These are phyloP conservation scores for Ambrosia artemisiifolia DNA, from an alignment of 129 eudicot species.

Conservation along the genomic window DNA sequence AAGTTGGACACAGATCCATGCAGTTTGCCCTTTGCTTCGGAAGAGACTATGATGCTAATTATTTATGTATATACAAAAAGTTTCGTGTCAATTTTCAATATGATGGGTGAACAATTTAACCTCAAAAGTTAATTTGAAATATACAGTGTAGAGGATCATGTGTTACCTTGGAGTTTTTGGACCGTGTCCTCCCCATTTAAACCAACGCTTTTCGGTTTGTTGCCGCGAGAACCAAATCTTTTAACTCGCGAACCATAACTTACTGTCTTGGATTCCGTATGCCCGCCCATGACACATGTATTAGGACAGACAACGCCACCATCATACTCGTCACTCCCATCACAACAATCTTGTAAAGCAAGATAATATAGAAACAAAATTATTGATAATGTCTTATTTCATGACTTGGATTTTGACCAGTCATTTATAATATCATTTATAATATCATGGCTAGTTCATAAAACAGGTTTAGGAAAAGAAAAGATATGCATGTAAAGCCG, in stretches of 20 bases:
- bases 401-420: background rate
- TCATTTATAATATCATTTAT: background rate
- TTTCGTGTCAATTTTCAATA: background rate
- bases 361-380: background rate
- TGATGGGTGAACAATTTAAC: background rate
- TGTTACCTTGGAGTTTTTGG: slow-evolving; percentile 58
- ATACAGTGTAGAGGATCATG: background rate
- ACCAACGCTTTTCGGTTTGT: slow-evolving; percentile 27
- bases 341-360: slow-evolving; percentile 71
- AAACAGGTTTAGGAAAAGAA: background rate
- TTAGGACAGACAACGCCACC: slow-evolving; percentile 64
- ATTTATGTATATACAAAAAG: background rate
- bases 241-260: slow-evolving; percentile 33
- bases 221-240: slow-evolving; percentile 24
- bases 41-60: no score
- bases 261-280: slow-evolving; percentile 45
- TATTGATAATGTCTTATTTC: background rate
- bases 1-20: background rate
- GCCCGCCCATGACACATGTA: slow-evolving; percentile 90
- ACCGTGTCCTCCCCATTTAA: slow-evolving; percentile 38
- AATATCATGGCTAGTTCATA: background rate
- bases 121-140: background rate
- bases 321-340: slow-evolving; percentile 97
- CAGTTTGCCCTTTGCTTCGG: background rate
- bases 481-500: background rate